phyloP scores from a whole-genome alignment of 495 filamentous ascomycete species.

The Parachaetomium inaequale region DNA sequence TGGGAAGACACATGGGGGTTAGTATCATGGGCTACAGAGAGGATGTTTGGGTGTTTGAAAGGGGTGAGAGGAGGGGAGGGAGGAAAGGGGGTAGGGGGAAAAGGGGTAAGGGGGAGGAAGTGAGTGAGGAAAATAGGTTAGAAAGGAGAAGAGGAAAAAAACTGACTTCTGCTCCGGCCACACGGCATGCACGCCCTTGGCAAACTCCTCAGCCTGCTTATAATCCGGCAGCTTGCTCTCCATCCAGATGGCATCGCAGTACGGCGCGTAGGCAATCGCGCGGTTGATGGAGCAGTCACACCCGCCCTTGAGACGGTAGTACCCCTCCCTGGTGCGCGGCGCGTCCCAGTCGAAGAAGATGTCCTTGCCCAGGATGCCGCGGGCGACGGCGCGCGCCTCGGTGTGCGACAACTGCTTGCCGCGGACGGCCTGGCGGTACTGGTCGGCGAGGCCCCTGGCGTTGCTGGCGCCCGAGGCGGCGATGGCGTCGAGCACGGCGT shows the following conservation, averaged over 20 bases:
- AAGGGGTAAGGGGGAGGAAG: not conserved
- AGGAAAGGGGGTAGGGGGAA: not conserved
- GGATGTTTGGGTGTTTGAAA: not conserved
- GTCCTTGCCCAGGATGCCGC: constrained; percentile 73
- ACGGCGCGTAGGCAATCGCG: constrained; percentile 87
- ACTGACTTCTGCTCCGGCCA: constrained; percentile 95
- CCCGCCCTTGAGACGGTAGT: constrained; percentile 86
- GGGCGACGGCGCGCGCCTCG: constrained; percentile 81
- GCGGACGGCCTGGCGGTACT: constrained; percentile 63
- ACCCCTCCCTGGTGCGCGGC: constrained; percentile 87
- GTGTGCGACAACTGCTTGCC: constrained; percentile 71
- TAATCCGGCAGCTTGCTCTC: constrained; percentile 95
- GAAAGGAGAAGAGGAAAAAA: not conserved
- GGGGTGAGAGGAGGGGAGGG: not conserved
- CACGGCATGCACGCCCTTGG: constrained; percentile 85
- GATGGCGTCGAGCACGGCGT: constrained; percentile 83
- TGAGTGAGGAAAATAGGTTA: not conserved
- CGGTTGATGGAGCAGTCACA: constrained; percentile 90
- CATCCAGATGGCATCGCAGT: constrained; percentile 98
- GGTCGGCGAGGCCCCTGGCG: constrained; percentile 60
- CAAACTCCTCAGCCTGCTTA: constrained; percentile 89
- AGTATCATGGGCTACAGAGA: constrained; percentile 16
- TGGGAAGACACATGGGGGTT: constrained; percentile 25
- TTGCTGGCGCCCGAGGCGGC: constrained; percentile 53
- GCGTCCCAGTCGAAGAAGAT: constrained; percentile 92